These are phyloP conservation scores for Thecaphora thlaspeos DNA, from an alignment of 1,284 basidiomycete species.

Conservation along the genomic window DNA sequence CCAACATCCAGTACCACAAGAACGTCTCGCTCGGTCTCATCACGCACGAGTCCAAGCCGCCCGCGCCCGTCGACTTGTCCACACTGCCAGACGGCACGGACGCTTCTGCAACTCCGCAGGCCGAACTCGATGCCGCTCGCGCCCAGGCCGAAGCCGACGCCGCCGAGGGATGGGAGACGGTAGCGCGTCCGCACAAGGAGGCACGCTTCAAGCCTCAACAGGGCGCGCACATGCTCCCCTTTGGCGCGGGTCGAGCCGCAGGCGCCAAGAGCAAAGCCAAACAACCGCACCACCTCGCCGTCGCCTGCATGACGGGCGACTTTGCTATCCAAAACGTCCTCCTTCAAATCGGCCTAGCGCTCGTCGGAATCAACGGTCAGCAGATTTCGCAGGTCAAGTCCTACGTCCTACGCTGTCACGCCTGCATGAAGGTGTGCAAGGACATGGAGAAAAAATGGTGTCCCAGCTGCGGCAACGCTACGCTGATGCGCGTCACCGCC, in stretches of 20 bases:
- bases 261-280: constrained; percentile 18
- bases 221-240: background rate
- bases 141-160: background rate
- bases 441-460: constrained; percentile 94
- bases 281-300: constrained; percentile 62
- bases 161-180: constrained; percentile 1
- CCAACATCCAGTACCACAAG: constrained; percentile 83
- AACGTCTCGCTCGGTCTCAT: constrained; percentile 74
- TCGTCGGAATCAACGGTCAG: constrained; percentile 89
- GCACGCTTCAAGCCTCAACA: background rate
- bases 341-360: constrained; percentile 86
- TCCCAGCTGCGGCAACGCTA: constrained; percentile 91
- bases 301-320: constrained; percentile 78
- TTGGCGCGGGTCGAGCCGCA: background rate
- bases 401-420: constrained; percentile 95
- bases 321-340: constrained; percentile 99
- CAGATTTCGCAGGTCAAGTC: constrained; percentile 87
- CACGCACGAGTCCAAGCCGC: constrained; percentile 22
- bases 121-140: background rate
- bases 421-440: constrained; percentile 98
- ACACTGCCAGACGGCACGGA: background rate
- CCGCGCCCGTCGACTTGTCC: background rate
- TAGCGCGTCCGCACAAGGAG: background rate
- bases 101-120: background rate
- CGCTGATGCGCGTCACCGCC: constrained; percentile 86